A percentile compares a stretch with the other conserved stretches of the same genome.
phyloP scores from a whole-genome alignment of 208 protist genomes.

The Crithidia mellificae region DNA sequence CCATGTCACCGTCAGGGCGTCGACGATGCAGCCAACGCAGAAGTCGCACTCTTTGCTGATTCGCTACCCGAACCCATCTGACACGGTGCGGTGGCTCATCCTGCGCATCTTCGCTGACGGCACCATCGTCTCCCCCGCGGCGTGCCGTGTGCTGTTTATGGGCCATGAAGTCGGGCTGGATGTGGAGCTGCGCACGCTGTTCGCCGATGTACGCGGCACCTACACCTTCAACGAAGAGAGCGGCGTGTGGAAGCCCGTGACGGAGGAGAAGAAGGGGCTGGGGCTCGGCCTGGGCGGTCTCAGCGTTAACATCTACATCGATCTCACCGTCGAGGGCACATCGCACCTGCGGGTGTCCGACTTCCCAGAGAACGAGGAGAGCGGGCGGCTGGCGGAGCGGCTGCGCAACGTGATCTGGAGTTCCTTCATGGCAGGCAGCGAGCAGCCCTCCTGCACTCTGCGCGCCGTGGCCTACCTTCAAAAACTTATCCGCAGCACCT shows the following conservation, averaged over 20 bases:
- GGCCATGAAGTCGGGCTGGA: slow-evolving; percentile 8
- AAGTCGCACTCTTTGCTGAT: slow-evolving; percentile 19
- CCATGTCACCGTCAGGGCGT: slow-evolving; percentile 33
- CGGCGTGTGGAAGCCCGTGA: not conserved
- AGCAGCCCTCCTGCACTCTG: slow-evolving; percentile 14
- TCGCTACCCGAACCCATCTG: slow-evolving; percentile 6
- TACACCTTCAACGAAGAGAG: slow-evolving; percentile 7
- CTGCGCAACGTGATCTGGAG: slow-evolving; percentile 17
- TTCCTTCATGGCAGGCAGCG: not conserved
- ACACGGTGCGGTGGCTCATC: slow-evolving; percentile 18
- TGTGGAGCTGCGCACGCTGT: slow-evolving; percentile 17
- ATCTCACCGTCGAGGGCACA: slow-evolving; percentile 17
- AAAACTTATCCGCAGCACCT: not conserved
- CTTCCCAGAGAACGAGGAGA: slow-evolving; percentile 10
- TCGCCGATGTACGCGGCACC: slow-evolving; percentile 1
- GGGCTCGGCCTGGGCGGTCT: slow-evolving; percentile 27
- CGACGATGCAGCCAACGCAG: slow-evolving; percentile 19
- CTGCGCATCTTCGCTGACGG: slow-evolving; percentile 29
- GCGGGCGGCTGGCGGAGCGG: slow-evolving; percentile 1
- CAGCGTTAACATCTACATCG: slow-evolving; percentile 6
- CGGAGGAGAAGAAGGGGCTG: slow-evolving; percentile 25
- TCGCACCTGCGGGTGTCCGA: slow-evolving; percentile 4
- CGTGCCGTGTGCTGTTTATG: slow-evolving; percentile 24
- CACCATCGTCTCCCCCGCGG: slow-evolving; percentile 19
- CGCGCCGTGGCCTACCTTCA: slow-evolving; percentile 10